Percentiles rank a stretch among this genome's conserved stretches.
phyloP scores from a whole-genome alignment of 78 protist genomes.

The Dictyostelium firmibasis region DNA sequence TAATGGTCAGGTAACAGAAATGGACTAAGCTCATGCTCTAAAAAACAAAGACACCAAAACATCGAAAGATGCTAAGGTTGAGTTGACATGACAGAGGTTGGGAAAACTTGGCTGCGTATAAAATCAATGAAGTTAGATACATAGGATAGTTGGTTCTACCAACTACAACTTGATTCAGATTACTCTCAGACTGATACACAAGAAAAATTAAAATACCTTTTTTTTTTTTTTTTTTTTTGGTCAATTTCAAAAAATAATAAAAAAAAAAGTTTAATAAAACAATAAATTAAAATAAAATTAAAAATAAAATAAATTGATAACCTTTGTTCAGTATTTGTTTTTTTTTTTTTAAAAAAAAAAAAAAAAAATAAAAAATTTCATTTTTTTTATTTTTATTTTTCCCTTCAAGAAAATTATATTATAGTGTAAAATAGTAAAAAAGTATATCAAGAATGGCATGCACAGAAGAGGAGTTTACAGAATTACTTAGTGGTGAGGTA shows the following conservation, averaged over 20 bases:
- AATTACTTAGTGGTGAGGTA: slow-evolving; percentile 59
- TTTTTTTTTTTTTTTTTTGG: no score
- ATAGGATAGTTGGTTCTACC: background rate
- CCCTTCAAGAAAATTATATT: background rate
- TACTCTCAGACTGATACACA: background rate
- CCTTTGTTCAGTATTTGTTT: no score
- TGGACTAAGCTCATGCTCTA: background rate
- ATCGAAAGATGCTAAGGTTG: background rate
- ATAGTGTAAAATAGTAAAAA: background rate
- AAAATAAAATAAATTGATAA: no score
- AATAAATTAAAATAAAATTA: no score
- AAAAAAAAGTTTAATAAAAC: no score
- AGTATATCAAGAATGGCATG: slow-evolving; percentile 43
- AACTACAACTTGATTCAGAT: slow-evolving; percentile 1
- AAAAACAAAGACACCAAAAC: background rate
- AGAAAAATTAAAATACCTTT: background rate
- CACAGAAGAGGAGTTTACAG: slow-evolving; percentile 76
- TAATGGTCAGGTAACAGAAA: slow-evolving; percentile 3
- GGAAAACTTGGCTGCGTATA: background rate
- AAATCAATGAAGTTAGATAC: background rate
- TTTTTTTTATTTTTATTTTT: no score
- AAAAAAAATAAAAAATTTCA: no score
- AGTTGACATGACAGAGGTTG: background rate
- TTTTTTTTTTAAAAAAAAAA: no score
- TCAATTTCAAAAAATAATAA: no score